Evolutionary conservation across 164 flowering plant species (phyloP), one percentile per base, ranked within the genome.

Genomic region (Cinnamomum micranthum): DNA sequence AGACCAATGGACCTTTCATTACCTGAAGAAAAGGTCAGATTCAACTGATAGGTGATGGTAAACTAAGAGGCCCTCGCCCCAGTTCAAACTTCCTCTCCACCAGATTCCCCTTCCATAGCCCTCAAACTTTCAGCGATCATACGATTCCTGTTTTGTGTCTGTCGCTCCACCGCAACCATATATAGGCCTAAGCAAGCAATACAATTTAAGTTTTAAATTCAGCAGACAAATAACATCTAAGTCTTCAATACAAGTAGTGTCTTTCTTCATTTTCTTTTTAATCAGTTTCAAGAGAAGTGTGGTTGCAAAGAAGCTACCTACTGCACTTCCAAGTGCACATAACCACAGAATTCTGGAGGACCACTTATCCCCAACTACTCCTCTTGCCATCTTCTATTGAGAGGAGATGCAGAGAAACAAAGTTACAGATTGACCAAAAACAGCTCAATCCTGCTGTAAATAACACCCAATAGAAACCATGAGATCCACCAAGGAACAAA

Each of bases 281-380:
- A 64, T 23, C 23, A 22, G 28, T 13, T 64, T 60, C 24, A 25
- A 64, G 4, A 24, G 67, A 25, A 64, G 31, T 14, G 23, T 15
- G 22, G 27, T 52, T 13, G 10, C 41, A 23, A 19, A 71, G 7
- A 73, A 73, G 15, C 33, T 64, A 92, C 97, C 83, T 73, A 86
- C 35, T 22, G 90, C 97, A 82, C 93, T 95, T 76, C 97, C 97
- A 79, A 95, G 59, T 50, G 97, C 93, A 80, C 90, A 87, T 33
- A 78, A 50, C 97, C 98, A 93, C 59, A 93, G 91, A 74, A 91
- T 62, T 80, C 95, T 87, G 79, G 74, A 76, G 50, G 97, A 90
- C 98, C 98, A 95, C 84, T 88, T 93, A 81, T 95, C 97, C 59
- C 84, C 84, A 74, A 95, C 80, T 17, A 86, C 86, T 80, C 97